These are phyloP conservation scores for Neurospora tetrasperma DNA, from an alignment of 495 filamentous ascomycete species.

Conservation along the genomic window DNA sequence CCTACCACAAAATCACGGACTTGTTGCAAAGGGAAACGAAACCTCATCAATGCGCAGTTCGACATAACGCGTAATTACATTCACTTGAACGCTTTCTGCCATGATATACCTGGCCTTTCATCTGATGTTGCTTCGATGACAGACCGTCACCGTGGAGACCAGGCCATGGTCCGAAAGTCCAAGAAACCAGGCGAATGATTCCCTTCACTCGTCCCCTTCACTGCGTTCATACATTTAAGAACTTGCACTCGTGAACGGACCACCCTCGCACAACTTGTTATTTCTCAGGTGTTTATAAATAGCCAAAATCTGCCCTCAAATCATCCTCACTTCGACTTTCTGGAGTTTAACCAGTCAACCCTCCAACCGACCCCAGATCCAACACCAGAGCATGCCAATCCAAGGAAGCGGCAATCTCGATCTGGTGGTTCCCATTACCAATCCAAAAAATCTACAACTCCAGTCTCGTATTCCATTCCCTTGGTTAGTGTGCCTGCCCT, in stretches of 20 bases:
- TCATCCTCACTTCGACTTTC: background rate
- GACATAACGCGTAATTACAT: background rate
- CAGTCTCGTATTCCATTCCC: no score
- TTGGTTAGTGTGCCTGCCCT: no score
- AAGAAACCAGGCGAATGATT: background rate
- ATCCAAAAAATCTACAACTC: no score
- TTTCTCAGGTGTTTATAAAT: background rate
- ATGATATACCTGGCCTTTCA: background rate
- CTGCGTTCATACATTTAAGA: accelerated
- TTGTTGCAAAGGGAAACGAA: no score
- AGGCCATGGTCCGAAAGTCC: background rate
- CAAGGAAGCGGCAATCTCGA: no score
- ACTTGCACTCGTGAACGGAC: background rate
- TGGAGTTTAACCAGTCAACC: background rate
- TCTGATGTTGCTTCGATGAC: background rate
- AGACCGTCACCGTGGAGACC: background rate
- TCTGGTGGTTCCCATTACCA: no score
- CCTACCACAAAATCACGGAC: accelerated
- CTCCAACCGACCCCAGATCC: background rate
- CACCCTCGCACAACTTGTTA: background rate
- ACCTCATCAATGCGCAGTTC: background rate
- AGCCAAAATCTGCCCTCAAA: background rate
- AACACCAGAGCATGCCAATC: no score
- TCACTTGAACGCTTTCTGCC: accelerated
- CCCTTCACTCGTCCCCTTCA: background rate